Base-by-base conservation (phyloP, 257 asterid species). In the Striga asiatica region DNA sequence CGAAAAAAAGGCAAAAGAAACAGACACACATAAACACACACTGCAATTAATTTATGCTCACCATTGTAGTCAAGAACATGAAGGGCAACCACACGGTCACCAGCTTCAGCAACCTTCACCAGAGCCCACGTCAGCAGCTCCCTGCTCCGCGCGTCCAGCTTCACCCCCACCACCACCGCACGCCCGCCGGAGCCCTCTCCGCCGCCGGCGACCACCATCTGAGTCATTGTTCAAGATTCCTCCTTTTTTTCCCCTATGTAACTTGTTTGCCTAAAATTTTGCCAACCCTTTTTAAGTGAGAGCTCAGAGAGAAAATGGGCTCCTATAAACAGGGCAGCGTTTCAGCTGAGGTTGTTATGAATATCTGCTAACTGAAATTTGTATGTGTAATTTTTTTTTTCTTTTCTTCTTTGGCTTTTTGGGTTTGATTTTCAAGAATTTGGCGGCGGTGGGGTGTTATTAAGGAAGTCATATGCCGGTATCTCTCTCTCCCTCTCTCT, bases 81-180 rank as follows among this genome's bases (percentile, higher is more conserved):
- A 68, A 92, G 88, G 3, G 97, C 98, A 74, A 92, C 46, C 65
- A 92, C 93, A 17, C 68, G 83, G 79, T 92, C 97, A 65, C 98
- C 98, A 20, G 95, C 64, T 64, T 77, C 86, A 66, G 95, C 95
- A 32, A 88, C 85, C 60, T 92, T 92, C 21, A 92, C 97, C 34
- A 92, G 73, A 64, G 97, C 92, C 98, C 98, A 92, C 58, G 98
- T 92, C 41, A 92, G 88, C 62, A 92, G 64, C 60, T 92, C 97
- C 47, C 88, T 71, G 66, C 97, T 82, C 41, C 59, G 76, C 7
- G 75, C 62, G 73, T 88, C 93, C 50, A 92, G 60, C 76, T 88
- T 92, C 42, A 92, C 85, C 3, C 97, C 98, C 10, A 92, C 98
- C 48, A 92, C 80, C 65, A 82, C 85, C 55, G 89, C 73, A 60